Base-by-base conservation (phyloP, 257 asterid genomes). In the Gardenia jasminoides region DNA sequence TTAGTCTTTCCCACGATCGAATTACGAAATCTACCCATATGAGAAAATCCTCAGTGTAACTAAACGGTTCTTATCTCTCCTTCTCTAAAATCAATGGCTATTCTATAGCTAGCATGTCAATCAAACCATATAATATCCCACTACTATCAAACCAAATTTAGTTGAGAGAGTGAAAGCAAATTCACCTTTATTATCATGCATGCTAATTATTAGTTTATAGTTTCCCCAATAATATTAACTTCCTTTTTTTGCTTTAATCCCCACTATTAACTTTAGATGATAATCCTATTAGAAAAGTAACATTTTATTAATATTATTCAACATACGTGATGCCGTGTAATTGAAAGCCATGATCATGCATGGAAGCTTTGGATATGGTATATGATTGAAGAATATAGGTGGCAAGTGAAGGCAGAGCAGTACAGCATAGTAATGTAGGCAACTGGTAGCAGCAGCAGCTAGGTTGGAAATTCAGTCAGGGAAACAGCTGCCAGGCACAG, bases 401-500 rank as follows among this genome's bases (percentile, higher is more conserved):
- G 66, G 33, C 74, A 59, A 79, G 83, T 69, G 75, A 19, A 79
- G 19, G 43, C 65, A 82, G 39, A 68, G 65, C 13, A 43, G 74
- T 36, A 62, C 48, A 79, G 75, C 58, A 43, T 73, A 67, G 50
- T 30, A 61, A 24, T 26, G 74, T 66, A 78, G 74, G 76, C 47
- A 65, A 66, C 10, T 19, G 74, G 76, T 11, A 43, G 52, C 70
- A n/a, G 58, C 15, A 48, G 67, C 44, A 48, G 46, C 22, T 33
- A 79, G 80, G 59, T 30, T 76, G 81, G 77, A 74, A 77, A 83
- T 74, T 73, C 67, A 80, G 82, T 58, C 56, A 74, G 69, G 75
- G 67, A 84, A 84, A 84, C 80, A 83, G 74, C 64, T 41, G 69
- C 43, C 83, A 80, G 47, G 50, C 85, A 76, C 86, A 78, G 76